Evolutionary conservation across 306 rosid species (phyloP).

Genomic region (Cicer cuneatum): DNA sequence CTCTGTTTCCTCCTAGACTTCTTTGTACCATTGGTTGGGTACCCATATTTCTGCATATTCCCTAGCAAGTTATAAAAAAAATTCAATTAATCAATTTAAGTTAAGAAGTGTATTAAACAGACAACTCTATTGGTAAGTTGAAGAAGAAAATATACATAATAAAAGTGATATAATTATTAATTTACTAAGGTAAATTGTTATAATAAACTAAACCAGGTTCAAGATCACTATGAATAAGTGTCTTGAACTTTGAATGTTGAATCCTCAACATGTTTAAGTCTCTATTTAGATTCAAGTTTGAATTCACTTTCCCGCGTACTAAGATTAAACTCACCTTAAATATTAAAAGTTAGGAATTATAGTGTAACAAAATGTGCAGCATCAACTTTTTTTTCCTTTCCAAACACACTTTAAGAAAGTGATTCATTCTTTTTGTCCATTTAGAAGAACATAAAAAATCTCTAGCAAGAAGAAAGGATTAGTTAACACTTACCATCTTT

Average conservation of each 20-base stretch:
- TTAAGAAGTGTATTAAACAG: background rate
- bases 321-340: no score
- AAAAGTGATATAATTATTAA: no score
- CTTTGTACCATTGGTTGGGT: conserved; percentile 45
- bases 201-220: no score
- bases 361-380: no score
- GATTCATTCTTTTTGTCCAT: conserved; percentile 11
- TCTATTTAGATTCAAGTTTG: no score
- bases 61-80: conserved; percentile 49
- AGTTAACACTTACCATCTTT: conserved; percentile 36
- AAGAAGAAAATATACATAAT: background rate
- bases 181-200: no score
- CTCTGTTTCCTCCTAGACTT: conserved; percentile 67
- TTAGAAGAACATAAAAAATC: conserved; percentile 18
- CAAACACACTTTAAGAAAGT: background rate
- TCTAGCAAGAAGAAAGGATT: conserved; percentile 2
- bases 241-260: no score
- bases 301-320: no score
- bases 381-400: no score
- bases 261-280: no score
- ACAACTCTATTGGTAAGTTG: background rate
- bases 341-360: no score
- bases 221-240: no score
- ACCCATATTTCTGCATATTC: conserved; percentile 50
- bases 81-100: conserved; percentile 28